Percentiles rank a stretch among this genome's conserved stretches.
Conservation (phyloP, 1,139 yeast genomes). For the Taphrina communis region DNA sequence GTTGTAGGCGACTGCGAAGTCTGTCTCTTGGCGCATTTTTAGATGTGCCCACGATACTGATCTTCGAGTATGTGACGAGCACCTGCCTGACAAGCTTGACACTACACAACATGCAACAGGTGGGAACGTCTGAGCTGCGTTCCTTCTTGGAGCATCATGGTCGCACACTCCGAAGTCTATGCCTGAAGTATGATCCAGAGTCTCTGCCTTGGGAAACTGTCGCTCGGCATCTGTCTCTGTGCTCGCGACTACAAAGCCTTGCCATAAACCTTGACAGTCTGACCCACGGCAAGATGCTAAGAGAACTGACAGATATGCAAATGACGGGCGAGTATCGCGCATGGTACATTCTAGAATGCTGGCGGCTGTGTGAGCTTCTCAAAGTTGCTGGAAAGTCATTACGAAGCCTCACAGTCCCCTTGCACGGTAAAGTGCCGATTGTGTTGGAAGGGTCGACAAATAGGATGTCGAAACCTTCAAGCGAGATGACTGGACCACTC, state of each 20-base stretch:
- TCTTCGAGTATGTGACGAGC: background rate
- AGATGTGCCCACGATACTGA: too few relatives aligned
- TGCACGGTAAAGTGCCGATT: background rate
- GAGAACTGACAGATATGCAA: background rate
- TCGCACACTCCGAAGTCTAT: background rate
- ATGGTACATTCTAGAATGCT: background rate
- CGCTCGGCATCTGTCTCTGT: too few relatives aligned
- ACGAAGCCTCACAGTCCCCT: background rate
- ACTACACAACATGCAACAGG: background rate
- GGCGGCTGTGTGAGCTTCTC: background rate
- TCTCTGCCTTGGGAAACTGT: too few relatives aligned
- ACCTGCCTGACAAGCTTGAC: background rate
- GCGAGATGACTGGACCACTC: background rate
- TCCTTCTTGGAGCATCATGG: background rate
- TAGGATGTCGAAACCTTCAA: background rate
- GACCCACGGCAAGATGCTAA: background rate
- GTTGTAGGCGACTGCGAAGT: background rate
- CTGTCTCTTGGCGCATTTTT: background rate
- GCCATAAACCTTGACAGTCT: background rate
- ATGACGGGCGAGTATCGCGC: background rate
- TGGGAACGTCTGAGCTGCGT: background rate
- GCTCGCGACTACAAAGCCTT: too few relatives aligned
- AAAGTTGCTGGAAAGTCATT: background rate
- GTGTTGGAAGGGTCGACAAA: background rate
- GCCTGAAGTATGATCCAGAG: background rate